phyloP scores from a whole-genome alignment of 2,329 filamentous ascomycete genomes.

The Fusarium albosuccineum region DNA sequence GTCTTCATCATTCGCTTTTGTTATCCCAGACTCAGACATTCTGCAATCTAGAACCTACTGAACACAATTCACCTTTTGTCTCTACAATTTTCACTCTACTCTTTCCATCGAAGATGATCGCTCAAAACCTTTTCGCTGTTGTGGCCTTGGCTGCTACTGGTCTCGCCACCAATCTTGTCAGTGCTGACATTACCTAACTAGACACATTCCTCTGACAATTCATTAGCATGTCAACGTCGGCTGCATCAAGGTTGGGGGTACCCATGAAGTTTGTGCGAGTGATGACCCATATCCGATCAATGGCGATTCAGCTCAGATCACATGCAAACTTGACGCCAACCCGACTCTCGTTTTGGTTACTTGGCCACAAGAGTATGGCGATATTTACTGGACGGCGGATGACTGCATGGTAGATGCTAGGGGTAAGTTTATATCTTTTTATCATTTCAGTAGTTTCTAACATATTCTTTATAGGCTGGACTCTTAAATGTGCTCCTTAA shows the following conservation, averaged over 20 bases:
- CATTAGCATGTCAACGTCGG: not conserved
- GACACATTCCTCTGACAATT: not conserved
- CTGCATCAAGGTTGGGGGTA: constrained; percentile 2
- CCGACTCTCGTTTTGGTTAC: not conserved
- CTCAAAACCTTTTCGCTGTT: too few relatives aligned
- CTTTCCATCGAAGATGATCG: too few relatives aligned
- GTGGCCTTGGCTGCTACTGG: too few relatives aligned
- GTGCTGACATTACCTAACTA: not conserved
- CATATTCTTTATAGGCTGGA: too few relatives aligned
- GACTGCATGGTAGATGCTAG: constrained; percentile 1
- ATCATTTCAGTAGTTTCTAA: too few relatives aligned
- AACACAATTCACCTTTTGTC: too few relatives aligned
- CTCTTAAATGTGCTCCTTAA: too few relatives aligned
- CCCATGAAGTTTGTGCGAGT: not conserved
- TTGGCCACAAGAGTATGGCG: not conserved
- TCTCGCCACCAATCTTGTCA: not conserved
- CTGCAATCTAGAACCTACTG: too few relatives aligned
- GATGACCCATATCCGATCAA: constrained; percentile 3
- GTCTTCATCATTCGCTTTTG: too few relatives aligned
- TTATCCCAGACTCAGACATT: too few relatives aligned
- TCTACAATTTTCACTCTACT: too few relatives aligned
- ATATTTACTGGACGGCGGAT: constrained; percentile 3
- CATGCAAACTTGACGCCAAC: not conserved
- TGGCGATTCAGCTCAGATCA: constrained; percentile 2
- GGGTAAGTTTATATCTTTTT: not conserved